These are phyloP conservation scores for Beta vulgaris DNA, from an alignment of 148 eudicot species.

Conservation along the genomic window DNA sequence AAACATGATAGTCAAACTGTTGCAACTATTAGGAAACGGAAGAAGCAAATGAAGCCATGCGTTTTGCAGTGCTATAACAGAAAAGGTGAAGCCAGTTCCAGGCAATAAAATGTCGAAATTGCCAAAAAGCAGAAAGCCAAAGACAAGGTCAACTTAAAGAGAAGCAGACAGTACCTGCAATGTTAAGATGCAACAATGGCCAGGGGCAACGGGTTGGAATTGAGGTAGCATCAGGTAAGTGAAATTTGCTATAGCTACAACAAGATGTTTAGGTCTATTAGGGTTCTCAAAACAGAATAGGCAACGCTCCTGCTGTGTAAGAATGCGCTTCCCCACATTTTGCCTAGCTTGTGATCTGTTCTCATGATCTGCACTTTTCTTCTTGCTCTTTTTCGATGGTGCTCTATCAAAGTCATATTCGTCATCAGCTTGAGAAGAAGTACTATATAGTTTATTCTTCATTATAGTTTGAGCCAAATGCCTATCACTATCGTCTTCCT, in stretches of 20 bases:
- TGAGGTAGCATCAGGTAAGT: conserved; percentile 80
- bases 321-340: conserved; percentile 48
- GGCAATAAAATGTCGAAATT: too few relatives aligned
- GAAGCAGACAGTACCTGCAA: conserved; percentile 54
- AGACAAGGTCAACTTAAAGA: not conserved
- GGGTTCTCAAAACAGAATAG: conserved; percentile 93
- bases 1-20: too few relatives aligned
- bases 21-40: too few relatives aligned
- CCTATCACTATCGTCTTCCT: conserved; percentile 77
- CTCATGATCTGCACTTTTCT: conserved; percentile 47
- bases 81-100: not conserved
- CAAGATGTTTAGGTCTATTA: conserved; percentile 77
- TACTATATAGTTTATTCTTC: conserved; percentile 55
- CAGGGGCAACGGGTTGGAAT: conserved; percentile 72
- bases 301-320: conserved; percentile 91
- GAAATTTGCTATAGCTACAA: conserved; percentile 86
- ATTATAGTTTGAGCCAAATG: conserved; percentile 71
- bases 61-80: not conserved
- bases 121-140: conserved; percentile 6
- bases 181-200: conserved; percentile 88
- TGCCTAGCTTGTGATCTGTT: conserved; percentile 35
- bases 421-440: conserved; percentile 71
- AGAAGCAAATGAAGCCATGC: not conserved
- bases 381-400: conserved; percentile 58
- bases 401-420: conserved; percentile 89